A percentile compares a stretch with the other conserved stretches of the same genome.
These are phyloP conservation scores for Fusarium equiseti DNA, from an alignment of 2,329 filamentous ascomycete genomes.

Conservation along the genomic window DNA sequence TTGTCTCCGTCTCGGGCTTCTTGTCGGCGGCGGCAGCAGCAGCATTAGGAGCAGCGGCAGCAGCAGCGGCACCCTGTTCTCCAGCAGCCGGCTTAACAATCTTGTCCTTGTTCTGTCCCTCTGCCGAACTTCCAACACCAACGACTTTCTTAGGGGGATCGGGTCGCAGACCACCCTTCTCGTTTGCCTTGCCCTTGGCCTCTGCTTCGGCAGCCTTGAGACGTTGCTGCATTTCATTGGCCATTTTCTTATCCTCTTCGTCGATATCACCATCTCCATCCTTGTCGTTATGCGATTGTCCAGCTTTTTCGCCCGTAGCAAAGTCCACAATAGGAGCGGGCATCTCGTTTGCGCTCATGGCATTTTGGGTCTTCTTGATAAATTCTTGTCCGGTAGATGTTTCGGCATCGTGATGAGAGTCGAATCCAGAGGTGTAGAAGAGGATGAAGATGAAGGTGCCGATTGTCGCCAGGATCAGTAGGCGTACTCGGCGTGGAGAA, in stretches of 20 bases:
- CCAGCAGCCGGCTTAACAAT: conserved; percentile 55
- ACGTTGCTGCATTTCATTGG: conserved; percentile 66
- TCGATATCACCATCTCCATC: conserved; percentile 68
- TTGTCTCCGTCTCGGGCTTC: conserved; percentile 63
- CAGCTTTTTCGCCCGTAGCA: conserved; percentile 54
- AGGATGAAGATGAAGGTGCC: conserved; percentile 75
- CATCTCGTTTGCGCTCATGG: conserved; percentile 57
- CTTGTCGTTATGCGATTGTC: conserved; percentile 59
- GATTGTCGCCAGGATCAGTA: conserved; percentile 73
- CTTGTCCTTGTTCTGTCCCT: conserved; percentile 58
- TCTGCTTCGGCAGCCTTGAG: conserved; percentile 76
- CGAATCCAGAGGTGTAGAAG: conserved; percentile 76
- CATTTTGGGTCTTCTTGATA: conserved; percentile 70
- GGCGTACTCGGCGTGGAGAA: conserved; percentile 76
- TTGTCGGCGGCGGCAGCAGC: conserved; percentile 30
- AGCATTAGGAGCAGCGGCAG: conserved; percentile 8
- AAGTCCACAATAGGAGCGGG: conserved; percentile 57
- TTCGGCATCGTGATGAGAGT: conserved; percentile 63
- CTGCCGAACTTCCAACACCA: conserved; percentile 69
- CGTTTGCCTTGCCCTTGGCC: conserved; percentile 76
- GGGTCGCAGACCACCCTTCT: conserved; percentile 72
- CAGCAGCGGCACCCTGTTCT: conserved; percentile 33
- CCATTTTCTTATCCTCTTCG: conserved; percentile 66
- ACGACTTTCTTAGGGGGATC: conserved; percentile 69
- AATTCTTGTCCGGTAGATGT: conserved; percentile 63